Conservation (phyloP, 148 eudicot species). For the Selenicereus undatus region DNA sequence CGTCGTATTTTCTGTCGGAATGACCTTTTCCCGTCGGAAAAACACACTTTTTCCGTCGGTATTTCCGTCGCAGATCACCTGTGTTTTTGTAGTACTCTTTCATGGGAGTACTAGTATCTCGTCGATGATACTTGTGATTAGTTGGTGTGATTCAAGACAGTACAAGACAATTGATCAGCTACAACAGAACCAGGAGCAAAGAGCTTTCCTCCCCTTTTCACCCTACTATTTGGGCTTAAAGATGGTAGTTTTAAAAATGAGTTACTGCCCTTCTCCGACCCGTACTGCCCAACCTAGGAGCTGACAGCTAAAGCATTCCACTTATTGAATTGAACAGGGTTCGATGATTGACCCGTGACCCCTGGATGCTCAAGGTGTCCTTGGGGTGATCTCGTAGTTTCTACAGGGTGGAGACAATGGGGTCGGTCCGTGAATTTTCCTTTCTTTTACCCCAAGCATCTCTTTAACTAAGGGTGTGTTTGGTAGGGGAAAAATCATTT, state of each 20-base stretch:
- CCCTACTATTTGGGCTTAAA: background rate
- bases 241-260: background rate
- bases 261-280: background rate
- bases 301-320: background rate
- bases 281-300: background rate
- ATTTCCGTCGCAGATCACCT: too few relatives aligned
- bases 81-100: too few relatives aligned
- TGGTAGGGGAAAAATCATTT: too few relatives aligned
- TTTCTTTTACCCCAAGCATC: background rate
- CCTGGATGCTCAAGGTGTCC: too few relatives aligned
- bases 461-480: too few relatives aligned
- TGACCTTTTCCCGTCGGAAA: too few relatives aligned
- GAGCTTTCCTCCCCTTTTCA: background rate
- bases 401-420: background rate
- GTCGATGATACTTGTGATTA: too few relatives aligned
- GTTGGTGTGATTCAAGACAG: too few relatives aligned
- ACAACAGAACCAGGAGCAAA: background rate
- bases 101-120: too few relatives aligned
- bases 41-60: too few relatives aligned
- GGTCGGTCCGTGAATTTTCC: background rate
- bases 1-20: too few relatives aligned
- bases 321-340: background rate
- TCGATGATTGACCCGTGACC: background rate
- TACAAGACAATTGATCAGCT: too few relatives aligned
- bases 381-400: constrained; percentile 1